A percentile compares a stretch with the other conserved stretches of the same genome.
phyloP scores from a whole-genome alignment of 2,329 filamentous ascomycete species.

The Ophiocordyceps robertsii region DNA sequence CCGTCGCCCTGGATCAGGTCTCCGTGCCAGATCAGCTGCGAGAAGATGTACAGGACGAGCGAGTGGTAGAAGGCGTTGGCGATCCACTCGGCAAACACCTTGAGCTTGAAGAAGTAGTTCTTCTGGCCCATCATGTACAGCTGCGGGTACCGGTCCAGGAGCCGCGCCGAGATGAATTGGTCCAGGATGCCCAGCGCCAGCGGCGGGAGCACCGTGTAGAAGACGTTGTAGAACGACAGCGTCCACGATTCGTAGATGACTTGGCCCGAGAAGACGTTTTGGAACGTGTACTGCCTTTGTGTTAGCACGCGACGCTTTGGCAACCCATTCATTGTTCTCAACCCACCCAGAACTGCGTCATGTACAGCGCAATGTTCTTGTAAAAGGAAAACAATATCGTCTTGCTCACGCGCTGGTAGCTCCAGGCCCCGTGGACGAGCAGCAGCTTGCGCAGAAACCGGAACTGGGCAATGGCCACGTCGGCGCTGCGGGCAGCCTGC shows the following conservation, averaged over 20 bases:
- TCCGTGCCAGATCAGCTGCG: slow-evolving; percentile 65
- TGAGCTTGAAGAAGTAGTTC: slow-evolving; percentile 84
- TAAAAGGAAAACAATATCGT: slow-evolving; percentile 98
- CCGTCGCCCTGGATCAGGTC: slow-evolving; percentile 73
- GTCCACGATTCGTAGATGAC: slow-evolving; percentile 99
- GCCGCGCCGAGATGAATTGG: slow-evolving; percentile 87
- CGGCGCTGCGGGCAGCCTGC: slow-evolving; percentile 87
- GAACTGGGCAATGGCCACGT: slow-evolving; percentile 94
- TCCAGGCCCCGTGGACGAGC: slow-evolving; percentile 93
- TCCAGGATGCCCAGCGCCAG: slow-evolving; percentile 94
- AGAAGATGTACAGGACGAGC: slow-evolving; percentile 77
- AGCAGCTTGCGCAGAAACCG: slow-evolving; percentile 86
- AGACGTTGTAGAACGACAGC: slow-evolving; percentile 97
- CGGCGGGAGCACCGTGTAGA: slow-evolving; percentile 89
- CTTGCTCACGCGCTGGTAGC: slow-evolving; percentile 92
- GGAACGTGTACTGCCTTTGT: slow-evolving; percentile 66
- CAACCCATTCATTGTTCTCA: neutral
- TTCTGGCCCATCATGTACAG: slow-evolving; percentile 88
- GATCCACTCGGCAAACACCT: slow-evolving; percentile 89
- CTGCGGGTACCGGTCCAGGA: slow-evolving; percentile 92
- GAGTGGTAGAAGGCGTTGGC: slow-evolving; percentile 93
- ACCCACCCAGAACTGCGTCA: slow-evolving; percentile 97
- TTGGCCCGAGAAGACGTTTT: slow-evolving; percentile 94
- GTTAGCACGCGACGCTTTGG: neutral
- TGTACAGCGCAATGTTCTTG: slow-evolving; percentile 96